phyloP scores from a whole-genome alignment of 768 basidiomycete genomes.

The Pleurotus sapidus region DNA sequence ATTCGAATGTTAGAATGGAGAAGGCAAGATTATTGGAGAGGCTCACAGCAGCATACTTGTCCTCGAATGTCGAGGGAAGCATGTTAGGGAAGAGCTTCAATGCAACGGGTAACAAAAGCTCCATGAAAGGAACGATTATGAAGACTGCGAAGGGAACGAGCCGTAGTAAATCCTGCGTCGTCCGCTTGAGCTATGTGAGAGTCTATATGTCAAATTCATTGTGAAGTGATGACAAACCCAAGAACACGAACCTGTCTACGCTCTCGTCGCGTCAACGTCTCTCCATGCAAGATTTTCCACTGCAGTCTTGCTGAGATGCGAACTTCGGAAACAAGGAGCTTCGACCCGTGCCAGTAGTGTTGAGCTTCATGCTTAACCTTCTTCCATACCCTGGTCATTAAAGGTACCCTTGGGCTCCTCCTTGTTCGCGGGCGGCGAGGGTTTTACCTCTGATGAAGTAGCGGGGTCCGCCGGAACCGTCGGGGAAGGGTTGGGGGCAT shows the following conservation, averaged over 20 bases:
- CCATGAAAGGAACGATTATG: constrained; percentile 97
- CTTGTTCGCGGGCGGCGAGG: constrained; percentile 33
- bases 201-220: background rate
- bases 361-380: constrained; percentile 93
- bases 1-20: background rate
- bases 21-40: background rate
- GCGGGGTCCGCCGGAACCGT: constrained; percentile 18
- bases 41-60: constrained; percentile 86
- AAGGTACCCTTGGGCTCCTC: constrained; percentile 36
- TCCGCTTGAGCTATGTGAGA: constrained; percentile 71
- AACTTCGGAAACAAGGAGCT: constrained; percentile 92
- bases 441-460: constrained; percentile 39
- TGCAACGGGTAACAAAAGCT: constrained; percentile 91
- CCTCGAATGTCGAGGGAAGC: constrained; percentile 97
- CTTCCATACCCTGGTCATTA: constrained; percentile 76
- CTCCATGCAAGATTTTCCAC: constrained; percentile 91
- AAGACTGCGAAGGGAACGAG: constrained; percentile 96
- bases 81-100: constrained; percentile 98
- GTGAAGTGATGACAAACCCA: background rate
- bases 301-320: constrained; percentile 85
- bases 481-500: constrained; percentile 10
- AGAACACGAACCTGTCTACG: constrained; percentile 70
- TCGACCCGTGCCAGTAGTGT: constrained; percentile 97
- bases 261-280: constrained; percentile 88
- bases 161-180: constrained; percentile 89